Evolutionary conservation across 164 flowering plant genomes (phyloP), one percentile per base, ranked within the genome.

Genomic region (Saururus chinensis): DNA sequence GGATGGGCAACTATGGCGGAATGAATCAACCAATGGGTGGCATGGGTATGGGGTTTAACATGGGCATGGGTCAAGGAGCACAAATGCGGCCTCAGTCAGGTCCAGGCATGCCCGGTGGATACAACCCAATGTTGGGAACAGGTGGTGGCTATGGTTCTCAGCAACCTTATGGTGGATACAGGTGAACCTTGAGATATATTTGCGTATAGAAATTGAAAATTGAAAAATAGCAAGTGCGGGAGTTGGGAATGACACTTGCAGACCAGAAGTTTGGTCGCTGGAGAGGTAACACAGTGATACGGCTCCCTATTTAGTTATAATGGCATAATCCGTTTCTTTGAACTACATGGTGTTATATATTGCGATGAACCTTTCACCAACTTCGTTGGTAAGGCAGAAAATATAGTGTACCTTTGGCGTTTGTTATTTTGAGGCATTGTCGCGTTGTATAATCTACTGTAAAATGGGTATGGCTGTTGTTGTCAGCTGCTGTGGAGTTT

Each of bases 161-260:
- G 67, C 90, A 82, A 55, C 88, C 87, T 48, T 87, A 88, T 63
- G 85, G 89, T 21, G 89, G 93, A 22, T 90, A 91, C 51, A 62
- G 87, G 73, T 92, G 70, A 82, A 63, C 48, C n/a, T 65, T 20
- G 8, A 10, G 45, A 41, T 41, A 41, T 41, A 13, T 41, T 41
- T 9, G 61, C 45, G 8, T 40, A 19, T 20, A 22, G 48, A n/a
- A 45, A n/a, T n/a, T n/a, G n/a, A n/a, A n/a, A n/a, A n/a, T n/a
- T n/a, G n/a, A n/a, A n/a, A n/a, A n/a, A n/a, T n/a, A n/a, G n/a
- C n/a, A n/a, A n/a, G n/a, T n/a, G n/a, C n/a, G n/a, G n/a, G n/a
- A n/a, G n/a, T n/a, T 4, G 56, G 20, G 30, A 42, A 37, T 63
- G 22, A 26, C 57, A 20, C 41, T 20, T 25, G 66, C 49, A 63